These are phyloP conservation scores for Zymoseptoria pseudotritici DNA, from an alignment of 2,329 filamentous ascomycete species.

Conservation along the genomic window DNA sequence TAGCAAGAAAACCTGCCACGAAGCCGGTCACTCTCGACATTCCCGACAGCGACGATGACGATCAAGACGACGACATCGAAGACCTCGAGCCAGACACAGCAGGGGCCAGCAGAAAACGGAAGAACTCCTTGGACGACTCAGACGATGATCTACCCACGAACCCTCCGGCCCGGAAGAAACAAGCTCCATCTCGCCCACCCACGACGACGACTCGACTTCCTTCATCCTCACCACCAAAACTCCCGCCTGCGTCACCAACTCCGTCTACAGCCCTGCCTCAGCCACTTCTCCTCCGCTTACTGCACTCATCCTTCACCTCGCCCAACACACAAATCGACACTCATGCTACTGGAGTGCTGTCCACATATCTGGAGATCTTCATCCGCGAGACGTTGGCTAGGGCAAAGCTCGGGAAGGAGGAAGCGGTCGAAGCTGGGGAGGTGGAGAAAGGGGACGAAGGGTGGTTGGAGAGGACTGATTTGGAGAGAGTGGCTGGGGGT, in stretches of 20 bases:
- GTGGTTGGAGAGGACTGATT: conserved; percentile 67
- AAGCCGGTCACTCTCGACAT: background rate
- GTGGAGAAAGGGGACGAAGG: conserved; percentile 16
- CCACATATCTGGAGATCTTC: conserved; percentile 85
- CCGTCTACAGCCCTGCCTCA: conserved; percentile 52
- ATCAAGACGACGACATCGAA: conserved; percentile 8
- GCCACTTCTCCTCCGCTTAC: conserved; percentile 65
- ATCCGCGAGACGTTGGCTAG: conserved; percentile 81
- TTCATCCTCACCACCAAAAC: conserved; percentile 2
- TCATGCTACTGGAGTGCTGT: conserved; percentile 68
- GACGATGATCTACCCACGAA: conserved; percentile 16
- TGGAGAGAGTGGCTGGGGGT: conserved; percentile 82
- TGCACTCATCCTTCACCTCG: conserved; percentile 71
- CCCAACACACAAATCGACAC: conserved; percentile 65
- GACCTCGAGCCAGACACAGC: background rate
- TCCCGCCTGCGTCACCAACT: conserved; percentile 1
- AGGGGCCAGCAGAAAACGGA: background rate
- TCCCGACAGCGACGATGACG: conserved; percentile 13
- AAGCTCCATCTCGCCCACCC: conserved; percentile 1
- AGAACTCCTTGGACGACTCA: conserved; percentile 2
- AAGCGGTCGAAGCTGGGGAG: conserved; percentile 29
- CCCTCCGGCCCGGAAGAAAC: background rate
- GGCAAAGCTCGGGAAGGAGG: conserved; percentile 60
- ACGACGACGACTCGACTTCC: background rate
- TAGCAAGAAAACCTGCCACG: conserved; percentile 4